Evolutionary conservation across 1,284 basidiomycete species (phyloP), one percentile per base, ranked within the genome.

Genomic region (Caloboletus inedulis): DNA sequence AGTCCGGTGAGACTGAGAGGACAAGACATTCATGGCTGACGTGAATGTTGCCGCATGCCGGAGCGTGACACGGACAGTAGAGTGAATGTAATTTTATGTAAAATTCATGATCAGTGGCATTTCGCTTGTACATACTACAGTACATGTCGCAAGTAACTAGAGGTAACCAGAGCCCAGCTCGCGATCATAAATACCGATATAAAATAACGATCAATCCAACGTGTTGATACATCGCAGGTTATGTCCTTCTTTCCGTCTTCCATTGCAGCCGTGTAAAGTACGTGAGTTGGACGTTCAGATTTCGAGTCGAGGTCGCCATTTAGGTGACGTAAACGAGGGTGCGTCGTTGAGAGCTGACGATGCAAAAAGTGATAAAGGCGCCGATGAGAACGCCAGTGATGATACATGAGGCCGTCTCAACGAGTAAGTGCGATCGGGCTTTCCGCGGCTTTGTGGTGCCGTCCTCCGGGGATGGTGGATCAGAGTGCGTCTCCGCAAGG

Each of bases 331-430:
- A 71, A 35, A 82, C 62, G 59, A 82, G 63, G 31, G 77, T 75
- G 61, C 77, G 74, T 56, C 79, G 74, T 57, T 81, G 80, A 34
- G 73, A 72, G 31, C 74, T 77, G 57, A 80, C 63, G 45, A 79
- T 63, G 54, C 72, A 79, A 27, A 79, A 64, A 2, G 80, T 76
- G 53, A 82, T 71, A 55, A 81, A 74, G 10, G 80, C 77, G 18
- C 80, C 80, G 48, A 83, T 66, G 19, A 83, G 63, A 56, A 81
- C 77, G 29, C 81, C 80, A 10, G 79, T 79, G 30, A 80, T 71
- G 18, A 81, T 60, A 59, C 74, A 80, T 29, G 79, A 78, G 6
- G 77, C 74, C 16, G 73, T 76, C 45, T 77, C 77, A 10, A 65
- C 48, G n/a, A 74, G 59, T 33, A 66, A 69, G 46, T 63, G 62